A percentile compares a stretch with the other conserved stretches of the same genome.
phyloP scores from a whole-genome alignment of 108 stramenopile genomes.

The Skeletonema tropicum region DNA sequence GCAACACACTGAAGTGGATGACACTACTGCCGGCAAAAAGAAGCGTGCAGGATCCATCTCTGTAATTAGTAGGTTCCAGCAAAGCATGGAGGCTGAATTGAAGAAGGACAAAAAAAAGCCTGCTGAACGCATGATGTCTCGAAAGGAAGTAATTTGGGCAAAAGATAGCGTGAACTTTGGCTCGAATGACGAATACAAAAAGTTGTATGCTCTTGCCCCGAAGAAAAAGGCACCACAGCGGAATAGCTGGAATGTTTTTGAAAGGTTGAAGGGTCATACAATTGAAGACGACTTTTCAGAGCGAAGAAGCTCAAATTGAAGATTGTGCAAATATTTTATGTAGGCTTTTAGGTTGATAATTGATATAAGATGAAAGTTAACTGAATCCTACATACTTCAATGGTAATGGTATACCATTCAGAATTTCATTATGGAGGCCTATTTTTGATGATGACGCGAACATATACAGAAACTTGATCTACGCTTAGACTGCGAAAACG shows the following conservation, averaged over 20 bases:
- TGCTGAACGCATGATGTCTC: not conserved
- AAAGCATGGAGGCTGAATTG: not conserved
- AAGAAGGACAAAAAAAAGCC: not conserved
- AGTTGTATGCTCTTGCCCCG: not conserved
- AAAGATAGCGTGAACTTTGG: not conserved
- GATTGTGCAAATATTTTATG: too few relatives aligned
- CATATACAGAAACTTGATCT: too few relatives aligned
- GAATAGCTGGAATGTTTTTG: conserved; percentile 1
- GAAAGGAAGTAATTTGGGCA: not conserved
- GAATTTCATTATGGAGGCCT: too few relatives aligned
- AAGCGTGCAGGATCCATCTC: not conserved
- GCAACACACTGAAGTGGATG: not conserved
- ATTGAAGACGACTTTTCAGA: not conserved
- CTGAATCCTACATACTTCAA: too few relatives aligned
- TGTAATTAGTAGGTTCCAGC: not conserved
- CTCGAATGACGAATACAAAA: not conserved
- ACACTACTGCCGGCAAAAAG: not conserved
- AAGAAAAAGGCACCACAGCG: not conserved
- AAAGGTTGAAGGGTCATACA: not conserved
- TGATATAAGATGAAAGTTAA: too few relatives aligned
- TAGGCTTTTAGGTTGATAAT: too few relatives aligned
- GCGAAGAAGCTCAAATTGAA: not conserved
- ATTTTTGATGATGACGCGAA: too few relatives aligned
- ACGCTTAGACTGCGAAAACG: too few relatives aligned
- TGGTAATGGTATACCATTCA: too few relatives aligned